Conservation (phyloP, 768 basidiomycete species). For the Bullera alba region DNA sequence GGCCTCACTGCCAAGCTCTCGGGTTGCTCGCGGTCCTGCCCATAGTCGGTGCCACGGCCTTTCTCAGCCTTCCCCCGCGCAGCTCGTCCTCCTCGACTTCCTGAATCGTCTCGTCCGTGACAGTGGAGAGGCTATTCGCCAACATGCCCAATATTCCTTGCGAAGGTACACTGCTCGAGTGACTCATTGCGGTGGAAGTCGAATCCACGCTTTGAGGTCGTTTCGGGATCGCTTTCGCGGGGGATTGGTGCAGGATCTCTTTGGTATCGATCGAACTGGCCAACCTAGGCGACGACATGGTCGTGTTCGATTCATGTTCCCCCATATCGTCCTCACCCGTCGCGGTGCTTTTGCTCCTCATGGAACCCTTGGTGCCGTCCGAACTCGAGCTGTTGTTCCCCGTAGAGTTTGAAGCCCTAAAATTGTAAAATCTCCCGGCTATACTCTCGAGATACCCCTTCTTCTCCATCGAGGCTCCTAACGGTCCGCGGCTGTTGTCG, state of each 20-base stretch:
- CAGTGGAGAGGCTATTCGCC: neutral
- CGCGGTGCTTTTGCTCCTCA: no score
- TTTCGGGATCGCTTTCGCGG: neutral
- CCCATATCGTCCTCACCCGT: neutral
- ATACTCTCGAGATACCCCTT: neutral
- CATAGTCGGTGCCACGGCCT: no score
- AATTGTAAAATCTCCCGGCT: neutral
- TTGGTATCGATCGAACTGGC: neutral
- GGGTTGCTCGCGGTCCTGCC: no score
- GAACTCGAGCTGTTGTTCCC: no score
- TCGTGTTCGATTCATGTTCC: no score
- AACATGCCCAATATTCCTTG: neutral
- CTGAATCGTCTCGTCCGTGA: neutral
- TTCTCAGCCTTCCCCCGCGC: no score
- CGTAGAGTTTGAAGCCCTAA: no score
- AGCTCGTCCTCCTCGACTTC: neutral
- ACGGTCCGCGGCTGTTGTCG: neutral
- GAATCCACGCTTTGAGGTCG: neutral
- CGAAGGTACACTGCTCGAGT: neutral
- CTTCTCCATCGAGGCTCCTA: neutral
- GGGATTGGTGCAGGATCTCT: neutral
- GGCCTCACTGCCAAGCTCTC: no score
- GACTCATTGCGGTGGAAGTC: neutral
- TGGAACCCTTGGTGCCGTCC: no score
- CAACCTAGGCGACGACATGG: no score